Conservation (phyloP, 2,329 filamentous ascomycete genomes). For the Curvularia spicifera region DNA sequence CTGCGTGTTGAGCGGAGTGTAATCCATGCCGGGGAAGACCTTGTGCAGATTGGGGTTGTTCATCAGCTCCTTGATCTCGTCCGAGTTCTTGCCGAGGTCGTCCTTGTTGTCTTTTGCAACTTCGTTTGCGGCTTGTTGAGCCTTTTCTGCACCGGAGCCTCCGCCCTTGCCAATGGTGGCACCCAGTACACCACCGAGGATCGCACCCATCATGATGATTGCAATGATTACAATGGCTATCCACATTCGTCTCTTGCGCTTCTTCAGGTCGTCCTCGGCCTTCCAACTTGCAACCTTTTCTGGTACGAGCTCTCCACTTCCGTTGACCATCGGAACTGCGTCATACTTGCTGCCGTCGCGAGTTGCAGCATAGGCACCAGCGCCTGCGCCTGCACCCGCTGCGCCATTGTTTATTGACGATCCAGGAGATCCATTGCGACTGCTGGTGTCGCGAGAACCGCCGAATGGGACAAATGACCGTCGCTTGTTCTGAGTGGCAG, state of each 20-base stretch:
- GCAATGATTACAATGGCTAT: slow-evolving; percentile 69
- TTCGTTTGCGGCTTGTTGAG: slow-evolving; percentile 34
- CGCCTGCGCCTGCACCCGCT: slow-evolving; percentile 54
- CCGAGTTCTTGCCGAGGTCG: slow-evolving; percentile 75
- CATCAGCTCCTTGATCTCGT: slow-evolving; percentile 80
- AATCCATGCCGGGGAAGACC: slow-evolving; percentile 94
- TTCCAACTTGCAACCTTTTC: slow-evolving; percentile 70
- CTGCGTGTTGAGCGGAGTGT: slow-evolving; percentile 89
- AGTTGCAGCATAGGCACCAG: slow-evolving; percentile 25
- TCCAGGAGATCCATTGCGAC: slow-evolving; percentile 48
- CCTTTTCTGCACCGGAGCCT: slow-evolving; percentile 25
- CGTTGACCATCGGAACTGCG: slow-evolving; percentile 54
- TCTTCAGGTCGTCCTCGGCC: slow-evolving; percentile 54
- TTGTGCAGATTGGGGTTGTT: slow-evolving; percentile 84
- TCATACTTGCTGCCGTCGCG: slow-evolving; percentile 60
- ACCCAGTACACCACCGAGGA: slow-evolving; percentile 77
- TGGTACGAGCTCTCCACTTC: slow-evolving; percentile 34
- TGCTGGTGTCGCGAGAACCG: slow-evolving; percentile 51
- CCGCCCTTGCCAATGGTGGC: slow-evolving; percentile 66
- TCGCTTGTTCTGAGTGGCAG: slow-evolving; percentile 55
- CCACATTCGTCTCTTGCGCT: slow-evolving; percentile 70
- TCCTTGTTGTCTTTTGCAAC: slow-evolving; percentile 72
- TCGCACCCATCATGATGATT: slow-evolving; percentile 70
- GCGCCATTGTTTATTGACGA: slow-evolving; percentile 44
- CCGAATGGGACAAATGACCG: slow-evolving; percentile 67